Evolutionary conservation across 2,329 filamentous ascomycete genomes (phyloP), one percentile per base, ranked within the genome.

Genomic region (Colletotrichum sp.): DNA sequence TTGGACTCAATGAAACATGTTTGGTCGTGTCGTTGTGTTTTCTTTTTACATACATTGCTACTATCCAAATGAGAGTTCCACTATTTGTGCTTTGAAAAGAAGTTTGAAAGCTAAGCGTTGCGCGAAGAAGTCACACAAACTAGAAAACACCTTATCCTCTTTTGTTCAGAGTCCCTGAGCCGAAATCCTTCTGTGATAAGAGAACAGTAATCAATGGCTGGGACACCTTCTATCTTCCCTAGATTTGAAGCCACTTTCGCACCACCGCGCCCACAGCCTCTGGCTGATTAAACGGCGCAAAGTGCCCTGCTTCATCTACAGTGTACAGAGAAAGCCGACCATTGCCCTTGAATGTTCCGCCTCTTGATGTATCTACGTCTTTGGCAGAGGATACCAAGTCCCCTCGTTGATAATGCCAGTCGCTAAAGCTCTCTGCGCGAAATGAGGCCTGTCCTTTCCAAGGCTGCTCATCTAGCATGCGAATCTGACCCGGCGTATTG

Each of bases 141-240:
- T 15, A 34, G 1, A 32, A 32, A 32, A 12, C 30, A 30, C 28
- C 30, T 32, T 10, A 12, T 32, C 30, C 30, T 32, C 30, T 32
- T 10, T 12, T 32, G 3, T 32, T 1, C 30, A 32, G 30, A 32
- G 30, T 32, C 30, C 30, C 28, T 30, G 28, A 30, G 28, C 28
- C 2, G 28, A 30, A 30, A 30, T 30, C 8, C 28, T 32, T 36
- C 36, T 39, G 36, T 18, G 7, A 9, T 4, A 9, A 39, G 36
- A 39, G 4, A 39, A 18, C 12, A 39, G 9, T n/a, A 1, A 12
- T 48, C 18, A 12, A 4, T 21, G 18, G 4, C 0, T 7, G 9
- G 2, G 43, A 4, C 10, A 0, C 3, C 10, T 48, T 48, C 18
- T 13, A 0, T 48, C 43, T 4, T 1, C 0, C 5, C 39, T 48